phyloP scores from a whole-genome alignment of 1,284 basidiomycete genomes.

The Coniophora puteana region DNA sequence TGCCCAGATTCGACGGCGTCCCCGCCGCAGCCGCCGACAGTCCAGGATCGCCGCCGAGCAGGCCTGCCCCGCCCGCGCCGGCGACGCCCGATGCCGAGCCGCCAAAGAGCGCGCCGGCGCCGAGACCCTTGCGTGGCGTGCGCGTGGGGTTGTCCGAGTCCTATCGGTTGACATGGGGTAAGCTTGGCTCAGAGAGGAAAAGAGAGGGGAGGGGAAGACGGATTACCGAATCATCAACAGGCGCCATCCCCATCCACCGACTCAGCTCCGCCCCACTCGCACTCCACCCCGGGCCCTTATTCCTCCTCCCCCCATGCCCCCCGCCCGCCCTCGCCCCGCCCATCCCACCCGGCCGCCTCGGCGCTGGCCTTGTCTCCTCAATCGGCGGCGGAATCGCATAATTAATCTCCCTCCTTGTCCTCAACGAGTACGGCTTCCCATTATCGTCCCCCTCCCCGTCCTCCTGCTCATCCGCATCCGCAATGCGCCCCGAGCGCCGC shows the following conservation, averaged over 20 bases:
- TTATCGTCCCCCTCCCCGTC: slow-evolving; percentile 41
- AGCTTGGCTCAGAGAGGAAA: slow-evolving; percentile 8
- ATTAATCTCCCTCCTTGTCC: slow-evolving; percentile 64
- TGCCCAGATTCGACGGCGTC: slow-evolving; percentile 78
- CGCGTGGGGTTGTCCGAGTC: slow-evolving; percentile 69
- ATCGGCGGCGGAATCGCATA: slow-evolving; percentile 75
- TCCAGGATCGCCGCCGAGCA: slow-evolving; percentile 52
- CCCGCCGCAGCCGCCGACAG: slow-evolving; percentile 57
- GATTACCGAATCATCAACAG: slow-evolving; percentile 66
- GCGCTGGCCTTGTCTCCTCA: slow-evolving; percentile 57
- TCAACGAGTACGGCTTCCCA: slow-evolving; percentile 60
- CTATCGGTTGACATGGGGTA: slow-evolving; percentile 25
- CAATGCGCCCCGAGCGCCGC: slow-evolving; percentile 31
- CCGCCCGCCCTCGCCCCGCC: slow-evolving; percentile 29
- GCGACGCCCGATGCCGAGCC: slow-evolving; percentile 47
- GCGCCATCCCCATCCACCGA: slow-evolving; percentile 65
- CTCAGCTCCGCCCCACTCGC: slow-evolving; percentile 71
- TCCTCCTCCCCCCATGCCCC: slow-evolving; percentile 34
- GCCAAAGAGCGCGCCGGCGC: slow-evolving; percentile 51
- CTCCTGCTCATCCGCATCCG: slow-evolving; percentile 26
- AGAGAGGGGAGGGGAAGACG: slow-evolving; percentile 1
- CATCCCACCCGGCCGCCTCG: slow-evolving; percentile 23
- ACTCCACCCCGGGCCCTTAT: slow-evolving; percentile 65
- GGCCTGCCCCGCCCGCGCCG: slow-evolving; percentile 42
- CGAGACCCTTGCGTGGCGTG: slow-evolving; percentile 64